Conservation (phyloP, 495 filamentous ascomycete genomes). For the Hypoxylon subgilvum region DNA sequence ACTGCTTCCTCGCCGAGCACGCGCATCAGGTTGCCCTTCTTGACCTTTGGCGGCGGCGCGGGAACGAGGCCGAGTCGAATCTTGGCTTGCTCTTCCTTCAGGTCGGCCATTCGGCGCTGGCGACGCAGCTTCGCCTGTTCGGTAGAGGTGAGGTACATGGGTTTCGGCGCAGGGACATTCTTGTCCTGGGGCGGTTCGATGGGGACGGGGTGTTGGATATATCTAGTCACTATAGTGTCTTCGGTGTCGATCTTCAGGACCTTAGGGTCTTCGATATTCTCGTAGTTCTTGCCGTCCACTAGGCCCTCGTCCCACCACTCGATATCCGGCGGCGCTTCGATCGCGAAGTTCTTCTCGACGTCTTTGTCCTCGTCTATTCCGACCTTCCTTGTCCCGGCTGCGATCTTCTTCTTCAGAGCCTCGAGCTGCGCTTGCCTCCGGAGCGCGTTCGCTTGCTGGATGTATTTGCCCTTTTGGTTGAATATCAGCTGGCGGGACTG, state of each 20-base stretch:
- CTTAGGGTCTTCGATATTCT: conserved; percentile 65
- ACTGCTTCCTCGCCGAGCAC: conserved; percentile 97
- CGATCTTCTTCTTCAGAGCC: conserved; percentile 91
- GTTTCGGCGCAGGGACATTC: conserved; percentile 76
- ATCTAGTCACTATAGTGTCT: conserved; percentile 85
- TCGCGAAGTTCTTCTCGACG: conserved; percentile 83
- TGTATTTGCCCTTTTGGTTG: conserved; percentile 97
- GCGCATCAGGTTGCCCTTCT: conserved; percentile 94
- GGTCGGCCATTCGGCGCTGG: conserved; percentile 85
- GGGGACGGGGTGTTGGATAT: conserved; percentile 92
- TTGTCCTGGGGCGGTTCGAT: conserved; percentile 91
- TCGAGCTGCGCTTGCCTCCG: conserved; percentile 87
- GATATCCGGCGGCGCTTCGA: conserved; percentile 83
- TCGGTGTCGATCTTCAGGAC: conserved; percentile 74
- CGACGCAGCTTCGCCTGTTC: conserved; percentile 91
- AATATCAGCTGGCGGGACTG: conserved; percentile 79
- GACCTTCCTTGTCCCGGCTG: conserved; percentile 79
- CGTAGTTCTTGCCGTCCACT: conserved; percentile 74
- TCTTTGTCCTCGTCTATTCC: conserved; percentile 91
- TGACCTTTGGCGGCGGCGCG: conserved; percentile 90
- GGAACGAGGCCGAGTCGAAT: conserved; percentile 87
- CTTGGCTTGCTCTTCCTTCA: conserved; percentile 96
- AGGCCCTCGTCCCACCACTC: conserved; percentile 99
- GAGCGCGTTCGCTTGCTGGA: conserved; percentile 86
- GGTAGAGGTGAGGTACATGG: conserved; percentile 88